A percentile compares a stretch with the other conserved stretches of the same genome.
These are phyloP conservation scores for Arachnomyces sp. DNA, from an alignment of 2,329 filamentous ascomycete species.

Conservation along the genomic window DNA sequence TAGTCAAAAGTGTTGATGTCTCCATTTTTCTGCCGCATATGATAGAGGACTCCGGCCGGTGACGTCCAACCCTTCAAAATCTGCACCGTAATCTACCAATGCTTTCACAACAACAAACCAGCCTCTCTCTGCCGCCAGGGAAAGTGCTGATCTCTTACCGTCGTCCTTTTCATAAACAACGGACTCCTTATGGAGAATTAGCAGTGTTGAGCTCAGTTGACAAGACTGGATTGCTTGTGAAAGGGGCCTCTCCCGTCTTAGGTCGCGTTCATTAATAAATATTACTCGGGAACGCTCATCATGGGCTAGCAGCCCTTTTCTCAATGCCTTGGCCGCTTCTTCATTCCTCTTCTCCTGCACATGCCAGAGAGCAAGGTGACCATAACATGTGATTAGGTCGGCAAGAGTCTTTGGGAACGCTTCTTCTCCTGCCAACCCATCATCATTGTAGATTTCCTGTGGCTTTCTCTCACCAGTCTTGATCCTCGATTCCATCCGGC, in stretches of 20 bases:
- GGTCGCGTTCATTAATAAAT: too few species aligned
- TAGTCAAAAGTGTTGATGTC: slow-evolving; percentile 8
- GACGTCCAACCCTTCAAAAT: slow-evolving; percentile 5
- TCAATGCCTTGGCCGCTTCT: not conserved
- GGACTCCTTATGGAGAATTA: not conserved
- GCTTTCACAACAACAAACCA: slow-evolving; percentile 7
- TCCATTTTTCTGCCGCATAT: slow-evolving; percentile 4
- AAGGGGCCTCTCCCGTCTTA: not conserved
- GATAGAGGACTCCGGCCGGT: slow-evolving; percentile 2
- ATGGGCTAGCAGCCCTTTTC: not conserved
- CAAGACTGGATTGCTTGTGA: slow-evolving; percentile 1
- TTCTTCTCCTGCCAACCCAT: too few species aligned
- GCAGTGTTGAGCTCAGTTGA: slow-evolving; percentile 3
- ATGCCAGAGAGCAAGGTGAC: not conserved
- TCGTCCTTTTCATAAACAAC: not conserved
- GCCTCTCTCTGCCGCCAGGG: slow-evolving; percentile 6
- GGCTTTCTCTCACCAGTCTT: too few species aligned
- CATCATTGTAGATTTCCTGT: too few species aligned
- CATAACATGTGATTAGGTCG: slow-evolving; percentile 3
- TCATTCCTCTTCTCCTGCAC: not conserved
- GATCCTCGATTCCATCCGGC: too few species aligned
- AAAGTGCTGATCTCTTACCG: slow-evolving; percentile 4
- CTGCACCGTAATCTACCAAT: slow-evolving; percentile 7
- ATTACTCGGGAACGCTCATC: too few species aligned
- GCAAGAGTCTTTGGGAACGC: slow-evolving; percentile 2